These are phyloP conservation scores for Phytopythium helicoides DNA, from an alignment of 352 stramenopile genomes.

Conservation along the genomic window DNA sequence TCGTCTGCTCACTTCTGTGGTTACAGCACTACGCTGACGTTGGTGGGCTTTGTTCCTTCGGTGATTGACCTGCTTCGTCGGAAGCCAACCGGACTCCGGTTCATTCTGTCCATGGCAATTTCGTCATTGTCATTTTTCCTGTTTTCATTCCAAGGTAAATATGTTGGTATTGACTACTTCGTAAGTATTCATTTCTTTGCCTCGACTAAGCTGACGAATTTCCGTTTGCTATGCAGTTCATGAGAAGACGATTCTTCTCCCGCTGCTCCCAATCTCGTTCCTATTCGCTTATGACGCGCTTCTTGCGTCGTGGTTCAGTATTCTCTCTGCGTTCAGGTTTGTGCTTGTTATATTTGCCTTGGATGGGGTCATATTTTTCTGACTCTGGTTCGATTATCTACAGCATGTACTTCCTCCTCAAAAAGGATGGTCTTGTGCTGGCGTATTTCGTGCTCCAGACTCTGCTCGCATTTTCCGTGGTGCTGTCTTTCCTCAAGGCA, in stretches of 20 bases:
- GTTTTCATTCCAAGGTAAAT: constrained; percentile 93
- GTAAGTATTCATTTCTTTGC: neutral
- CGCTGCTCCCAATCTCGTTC: constrained; percentile 89
- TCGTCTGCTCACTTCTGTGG: no score
- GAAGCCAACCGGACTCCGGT: constrained; percentile 61
- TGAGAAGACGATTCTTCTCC: constrained; percentile 95
- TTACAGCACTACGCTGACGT: constrained; percentile 71
- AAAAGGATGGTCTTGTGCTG: constrained; percentile 74
- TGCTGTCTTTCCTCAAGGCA: constrained; percentile 41
- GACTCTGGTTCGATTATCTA: no score
- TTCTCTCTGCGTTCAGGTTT: constrained; percentile 82
- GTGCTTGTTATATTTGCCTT: no score
- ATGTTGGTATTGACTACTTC: neutral
- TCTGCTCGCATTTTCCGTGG: constrained; percentile 40
- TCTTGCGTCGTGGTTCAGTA: constrained; percentile 72
- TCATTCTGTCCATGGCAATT: constrained; percentile 82
- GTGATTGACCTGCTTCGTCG: constrained; percentile 69
- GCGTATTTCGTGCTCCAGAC: constrained; percentile 67
- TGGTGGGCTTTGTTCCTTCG: constrained; percentile 82
- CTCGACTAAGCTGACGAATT: constrained; percentile 2
- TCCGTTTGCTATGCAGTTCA: constrained; percentile 92
- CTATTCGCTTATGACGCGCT: constrained; percentile 66
- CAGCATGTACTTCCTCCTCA: constrained; percentile 85
- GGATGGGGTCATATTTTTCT: no score
- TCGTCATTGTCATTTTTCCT: constrained; percentile 94